Percentiles rank a stretch among this genome's conserved stretches.
Evolutionary conservation across 2,329 filamentous ascomycete genomes (phyloP).

Genomic region (Aspergillus oerlinghausenensis): DNA sequence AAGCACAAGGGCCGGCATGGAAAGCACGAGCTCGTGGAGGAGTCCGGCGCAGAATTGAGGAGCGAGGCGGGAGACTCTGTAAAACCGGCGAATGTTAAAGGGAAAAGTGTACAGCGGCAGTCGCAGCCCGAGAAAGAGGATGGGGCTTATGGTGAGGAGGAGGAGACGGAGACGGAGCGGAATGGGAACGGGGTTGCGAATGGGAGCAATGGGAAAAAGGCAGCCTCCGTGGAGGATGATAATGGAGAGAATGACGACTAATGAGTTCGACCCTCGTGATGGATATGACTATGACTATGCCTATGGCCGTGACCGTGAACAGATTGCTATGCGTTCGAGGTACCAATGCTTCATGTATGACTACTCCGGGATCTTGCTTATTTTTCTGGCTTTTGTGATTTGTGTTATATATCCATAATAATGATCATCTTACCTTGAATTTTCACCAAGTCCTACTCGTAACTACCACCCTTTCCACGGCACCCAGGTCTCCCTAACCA

Average conservation of each 20-base stretch:
- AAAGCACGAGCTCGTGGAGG: slow-evolving; percentile 14
- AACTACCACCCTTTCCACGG: slow-evolving; percentile 24
- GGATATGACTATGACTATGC: background rate
- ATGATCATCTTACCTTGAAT: background rate
- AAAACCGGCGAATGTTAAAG: slow-evolving; percentile 12
- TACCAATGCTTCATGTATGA: background rate
- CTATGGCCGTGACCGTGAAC: background rate
- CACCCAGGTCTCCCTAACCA: slow-evolving; percentile 23
- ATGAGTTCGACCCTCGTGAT: background rate
- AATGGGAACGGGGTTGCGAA: background rate
- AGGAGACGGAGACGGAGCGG: background rate
- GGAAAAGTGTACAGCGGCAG: slow-evolving; percentile 18
- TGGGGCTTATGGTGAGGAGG: background rate
- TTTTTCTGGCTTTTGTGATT: background rate
- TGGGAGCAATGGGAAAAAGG: background rate
- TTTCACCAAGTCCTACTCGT: background rate
- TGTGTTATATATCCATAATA: background rate
- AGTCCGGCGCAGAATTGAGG: slow-evolving; percentile 22
- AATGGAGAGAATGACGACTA: background rate
- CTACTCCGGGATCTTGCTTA: background rate
- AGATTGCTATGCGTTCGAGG: background rate
- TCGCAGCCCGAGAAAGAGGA: background rate
- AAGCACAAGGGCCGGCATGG: slow-evolving; percentile 10
- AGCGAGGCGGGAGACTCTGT: slow-evolving; percentile 17
- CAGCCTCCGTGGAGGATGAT: background rate